Base-by-base conservation (phyloP, 768 basidiomycete genomes). In the Guyanaporus albipodus region DNA sequence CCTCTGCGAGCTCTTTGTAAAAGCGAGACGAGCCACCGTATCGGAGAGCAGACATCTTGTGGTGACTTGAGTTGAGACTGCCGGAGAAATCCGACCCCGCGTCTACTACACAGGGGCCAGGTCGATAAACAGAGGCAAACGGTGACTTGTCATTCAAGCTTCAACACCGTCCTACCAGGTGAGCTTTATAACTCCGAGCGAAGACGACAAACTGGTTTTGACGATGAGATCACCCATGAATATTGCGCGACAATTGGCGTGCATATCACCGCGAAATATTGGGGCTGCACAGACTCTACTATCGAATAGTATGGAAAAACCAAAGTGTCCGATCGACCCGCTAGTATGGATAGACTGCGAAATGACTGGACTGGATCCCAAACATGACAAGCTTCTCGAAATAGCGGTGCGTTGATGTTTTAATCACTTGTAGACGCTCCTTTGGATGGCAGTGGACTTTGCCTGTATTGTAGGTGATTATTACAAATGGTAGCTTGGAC, bases 401-500 rank as follows among this genome's bases (percentile, higher is more conserved):
- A 86, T 94, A 59, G 87, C 85, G 10, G 87, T 60, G 36, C 39
- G 60, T 47, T 1, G 15, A 39, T 18, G 15, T n/a, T 37, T 24
- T 19, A 9, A 19, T 17, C 1, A 2, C 15, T 18, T 14, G 10
- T 6, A 26, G 6, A 22, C 17, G 22, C n/a, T 19, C 4, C 6
- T 1, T 12, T 22, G 14, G 28, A 41, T 4, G 22, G 2, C 17
- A 4, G 18, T 22, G 23, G 28, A 22, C 15, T 8, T n/a, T n/a
- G 10, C n/a, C 4, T 17, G 4, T 8, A 12, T 38, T 26, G 15
- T 61, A 92, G 74, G 90, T 95, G 31, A 69, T 96, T 27, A 88
- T 97, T 48, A 95, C 93, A 2, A 75, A 95, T 56, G 91, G 91
- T 4, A 76, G 91, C 53, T 70, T 97, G 32, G 76, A 90, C 21